Conservation (phyloP, 2,329 filamentous ascomycete genomes). For the Rhexocercosporidium sp. region DNA sequence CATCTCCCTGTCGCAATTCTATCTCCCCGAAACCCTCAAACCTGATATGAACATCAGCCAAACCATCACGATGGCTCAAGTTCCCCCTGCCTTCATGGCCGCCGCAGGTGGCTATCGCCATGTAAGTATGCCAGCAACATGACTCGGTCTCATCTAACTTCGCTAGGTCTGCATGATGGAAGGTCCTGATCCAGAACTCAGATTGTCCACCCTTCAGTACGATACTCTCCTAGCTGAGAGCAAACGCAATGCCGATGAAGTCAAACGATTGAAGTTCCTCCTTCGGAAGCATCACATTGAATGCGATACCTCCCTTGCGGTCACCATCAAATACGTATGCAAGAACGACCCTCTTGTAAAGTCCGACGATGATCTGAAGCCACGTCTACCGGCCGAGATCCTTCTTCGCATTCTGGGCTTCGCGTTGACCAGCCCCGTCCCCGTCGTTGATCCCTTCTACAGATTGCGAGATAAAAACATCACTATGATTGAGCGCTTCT, state of each 20-base stretch:
- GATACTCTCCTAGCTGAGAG: slow-evolving; percentile 22
- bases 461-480: slow-evolving; percentile 50
- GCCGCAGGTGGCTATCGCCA: slow-evolving; percentile 13
- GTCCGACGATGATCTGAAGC: slow-evolving; percentile 26
- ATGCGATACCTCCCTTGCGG: neutral
- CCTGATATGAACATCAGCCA: neutral
- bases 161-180: slow-evolving; percentile 29
- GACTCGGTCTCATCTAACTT: neutral
- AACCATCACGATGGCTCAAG: slow-evolving; percentile 6
- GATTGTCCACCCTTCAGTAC: slow-evolving; percentile 11
- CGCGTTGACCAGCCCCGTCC: slow-evolving; percentile 53
- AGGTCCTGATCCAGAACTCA: slow-evolving; percentile 21
- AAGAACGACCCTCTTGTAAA: neutral
- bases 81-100: neutral
- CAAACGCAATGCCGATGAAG: slow-evolving; percentile 19
- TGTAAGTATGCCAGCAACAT: slow-evolving; percentile 14
- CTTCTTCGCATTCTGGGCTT: slow-evolving; percentile 57
- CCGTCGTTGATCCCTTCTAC: slow-evolving; percentile 61
- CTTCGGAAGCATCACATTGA: slow-evolving; percentile 22
- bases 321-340: neutral
- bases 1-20: neutral
- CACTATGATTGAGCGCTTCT: slow-evolving; percentile 48
- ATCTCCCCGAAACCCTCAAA: neutral
- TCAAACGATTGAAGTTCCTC: slow-evolving; percentile 18
- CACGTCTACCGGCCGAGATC: slow-evolving; percentile 57